Base-by-base conservation (phyloP, 2,329 filamentous ascomycete genomes). In the Amylocarpus encephaloides region DNA sequence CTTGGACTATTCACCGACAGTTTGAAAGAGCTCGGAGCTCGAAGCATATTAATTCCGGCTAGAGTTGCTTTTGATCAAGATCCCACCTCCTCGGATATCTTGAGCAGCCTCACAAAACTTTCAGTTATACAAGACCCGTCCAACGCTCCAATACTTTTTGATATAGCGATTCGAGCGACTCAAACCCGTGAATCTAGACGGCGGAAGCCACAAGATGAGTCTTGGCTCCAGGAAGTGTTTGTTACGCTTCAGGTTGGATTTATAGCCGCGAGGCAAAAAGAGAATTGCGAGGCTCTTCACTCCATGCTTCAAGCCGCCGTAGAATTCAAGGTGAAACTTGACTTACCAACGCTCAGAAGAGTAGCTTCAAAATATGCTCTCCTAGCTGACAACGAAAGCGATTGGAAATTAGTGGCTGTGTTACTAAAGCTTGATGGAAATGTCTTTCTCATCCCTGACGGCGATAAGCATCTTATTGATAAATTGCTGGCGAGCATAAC, bases 171-270 rank as follows among this genome's bases (percentile, higher is more conserved):
- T 19, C 68, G 71, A 33, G 71, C 70, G 33, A 66, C 75, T 13
- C 70, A 62, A n/a, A 46, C 70, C 15, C 65, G 70, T 49, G 66
- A 70, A 49, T 67, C 68, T 10, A 71, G 71, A 41, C 71, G 73
- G 43, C 64, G 69, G 34, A 68, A 72, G 55, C 68, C 67, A 6
- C 62, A 68, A 19, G 75, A 78, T 59, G 70, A 70, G 35, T 64
- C 68, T 12, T 78, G 74, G 74, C 59, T 78, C 44, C 73, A 75
- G 58, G 68, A 67, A 2, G 62, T 75, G n/a, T 76, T 76, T 48
- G 66, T 69, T 19, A 52, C 57, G 2, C 42, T 67, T 1, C 56
- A 55, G 43, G 42, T 55, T 48, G 54, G 59, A n/a, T 59, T 67
- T 48, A 45, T 52, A 2, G 34, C 47, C n/a, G 40, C 51, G 29